Conservation (phyloP, 2,329 filamentous ascomycete species). For the Huntiella decipiens region DNA sequence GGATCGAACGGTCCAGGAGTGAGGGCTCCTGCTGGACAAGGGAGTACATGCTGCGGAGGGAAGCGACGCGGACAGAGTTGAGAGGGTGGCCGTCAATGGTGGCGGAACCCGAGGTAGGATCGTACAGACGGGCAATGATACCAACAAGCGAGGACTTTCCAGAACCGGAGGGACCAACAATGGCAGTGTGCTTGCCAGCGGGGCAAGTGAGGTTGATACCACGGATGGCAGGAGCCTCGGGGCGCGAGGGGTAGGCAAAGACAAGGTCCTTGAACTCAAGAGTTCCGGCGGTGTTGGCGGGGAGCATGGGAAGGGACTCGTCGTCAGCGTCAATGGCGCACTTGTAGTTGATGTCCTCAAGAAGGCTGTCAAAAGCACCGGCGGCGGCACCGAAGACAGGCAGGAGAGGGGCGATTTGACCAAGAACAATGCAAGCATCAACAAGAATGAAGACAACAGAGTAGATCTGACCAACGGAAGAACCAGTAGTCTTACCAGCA, state of each 20-base stretch:
- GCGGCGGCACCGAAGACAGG: conserved; percentile 40
- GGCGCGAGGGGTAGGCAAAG: conserved; percentile 27
- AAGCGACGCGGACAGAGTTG: conserved; percentile 26
- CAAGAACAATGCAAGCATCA: conserved; percentile 43
- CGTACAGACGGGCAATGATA: conserved; percentile 37
- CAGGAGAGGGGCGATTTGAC: conserved; percentile 42
- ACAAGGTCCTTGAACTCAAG: conserved; percentile 26
- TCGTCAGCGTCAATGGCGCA: conserved; percentile 26
- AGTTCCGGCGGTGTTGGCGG: conserved; percentile 19
- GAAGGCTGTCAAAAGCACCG: conserved; percentile 37
- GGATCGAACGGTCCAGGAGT: conserved; percentile 26
- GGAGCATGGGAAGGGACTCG: conserved; percentile 10
- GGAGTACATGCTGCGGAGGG: conserved; percentile 23
- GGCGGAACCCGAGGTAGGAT: conserved; percentile 30
- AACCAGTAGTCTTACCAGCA: conserved; percentile 17
- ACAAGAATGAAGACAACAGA: conserved; percentile 46
- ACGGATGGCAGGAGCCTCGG: conserved; percentile 24
- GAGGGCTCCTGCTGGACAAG: conserved; percentile 28
- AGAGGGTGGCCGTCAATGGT: conserved; percentile 29
- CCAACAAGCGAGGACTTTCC: conserved; percentile 38
- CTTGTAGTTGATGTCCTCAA: conserved; percentile 34
- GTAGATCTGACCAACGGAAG: conserved; percentile 32
- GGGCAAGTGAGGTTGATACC: conserved; percentile 28
- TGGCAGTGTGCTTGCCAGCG: conserved; percentile 31
- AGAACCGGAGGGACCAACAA: conserved; percentile 39